A percentile compares a stretch with the other conserved stretches of the same genome.
Evolutionary conservation across 2,329 filamentous ascomycete genomes (phyloP).

Genomic region (Pyrenophora seminiperda): DNA sequence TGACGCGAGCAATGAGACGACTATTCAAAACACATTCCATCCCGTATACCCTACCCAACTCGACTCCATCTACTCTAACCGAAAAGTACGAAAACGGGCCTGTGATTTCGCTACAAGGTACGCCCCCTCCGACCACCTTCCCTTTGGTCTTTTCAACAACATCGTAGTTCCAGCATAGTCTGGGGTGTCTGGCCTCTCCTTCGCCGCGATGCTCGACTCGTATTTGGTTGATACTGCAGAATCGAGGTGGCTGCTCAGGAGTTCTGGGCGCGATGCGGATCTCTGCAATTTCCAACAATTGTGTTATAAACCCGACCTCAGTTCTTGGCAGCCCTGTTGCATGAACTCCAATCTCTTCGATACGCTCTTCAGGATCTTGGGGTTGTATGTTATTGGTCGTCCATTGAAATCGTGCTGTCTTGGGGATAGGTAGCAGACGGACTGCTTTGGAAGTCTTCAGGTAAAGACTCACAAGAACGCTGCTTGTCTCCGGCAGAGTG

Average conservation of each 20-base stretch:
- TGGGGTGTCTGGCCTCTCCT: constrained; percentile 25
- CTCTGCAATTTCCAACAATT: constrained; percentile 17
- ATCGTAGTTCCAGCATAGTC: constrained; percentile 34
- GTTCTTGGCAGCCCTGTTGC: constrained; percentile 9
- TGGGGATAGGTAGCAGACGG: constrained; percentile 3
- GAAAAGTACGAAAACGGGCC: constrained; percentile 44
- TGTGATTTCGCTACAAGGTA: constrained; percentile 42
- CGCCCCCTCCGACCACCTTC: background rate
- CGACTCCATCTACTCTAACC: constrained; percentile 28
- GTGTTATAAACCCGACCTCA: background rate
- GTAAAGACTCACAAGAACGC: constrained; percentile 17
- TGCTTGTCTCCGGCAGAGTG: background rate
- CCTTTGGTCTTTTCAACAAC: background rate
- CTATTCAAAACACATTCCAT: constrained; percentile 29
- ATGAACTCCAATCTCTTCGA: constrained; percentile 36
- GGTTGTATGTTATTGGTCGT: background rate
- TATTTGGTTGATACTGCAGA: constrained; percentile 18
- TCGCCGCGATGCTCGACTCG: constrained; percentile 18
- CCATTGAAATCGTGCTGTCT: background rate
- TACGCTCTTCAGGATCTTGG: background rate
- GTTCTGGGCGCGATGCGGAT: constrained; percentile 24
- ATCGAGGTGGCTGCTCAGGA: background rate
- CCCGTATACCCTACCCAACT: constrained; percentile 38
- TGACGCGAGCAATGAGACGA: constrained; percentile 12
- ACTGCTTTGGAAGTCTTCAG: constrained; percentile 17